A percentile compares a stretch with the other conserved stretches of the same genome.
Conservation (phyloP, 2,329 filamentous ascomycete species). For the Sclerotinia subarctica region DNA sequence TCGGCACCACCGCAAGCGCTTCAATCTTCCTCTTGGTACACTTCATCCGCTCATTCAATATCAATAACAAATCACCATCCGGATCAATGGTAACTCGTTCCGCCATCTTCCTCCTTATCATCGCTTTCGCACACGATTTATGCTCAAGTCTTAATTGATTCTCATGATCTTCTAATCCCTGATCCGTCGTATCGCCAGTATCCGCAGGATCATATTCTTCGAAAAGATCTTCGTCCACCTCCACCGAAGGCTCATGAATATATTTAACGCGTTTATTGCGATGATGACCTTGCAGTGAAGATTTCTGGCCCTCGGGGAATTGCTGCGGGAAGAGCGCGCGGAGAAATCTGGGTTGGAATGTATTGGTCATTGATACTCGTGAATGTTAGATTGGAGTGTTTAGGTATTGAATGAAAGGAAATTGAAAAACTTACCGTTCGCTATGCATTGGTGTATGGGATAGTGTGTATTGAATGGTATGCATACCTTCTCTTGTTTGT, state of each 20-base stretch:
- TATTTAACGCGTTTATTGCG: conserved; percentile 14
- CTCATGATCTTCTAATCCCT: not conserved
- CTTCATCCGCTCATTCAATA: conserved; percentile 7
- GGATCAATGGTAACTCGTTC: conserved; percentile 10
- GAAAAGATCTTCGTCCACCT: not conserved
- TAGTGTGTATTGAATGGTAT: not conserved
- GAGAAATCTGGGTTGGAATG: conserved; percentile 5
- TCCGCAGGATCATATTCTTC: not conserved
- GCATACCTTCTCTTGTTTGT: not conserved
- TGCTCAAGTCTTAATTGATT: conserved; percentile 13
- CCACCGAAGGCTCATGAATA: not conserved
- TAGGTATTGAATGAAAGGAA: not conserved
- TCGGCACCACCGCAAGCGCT: not conserved
- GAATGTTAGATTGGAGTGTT: not conserved
- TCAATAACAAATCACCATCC: conserved; percentile 12
- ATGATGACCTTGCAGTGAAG: not conserved
- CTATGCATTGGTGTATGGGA: not conserved
- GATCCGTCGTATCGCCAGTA: not conserved
- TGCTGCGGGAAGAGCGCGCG: conserved; percentile 18
- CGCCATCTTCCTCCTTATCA: conserved; percentile 9
- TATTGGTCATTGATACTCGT: conserved; percentile 13
- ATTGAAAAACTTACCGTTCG: conserved; percentile 1
- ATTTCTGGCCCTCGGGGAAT: not conserved
- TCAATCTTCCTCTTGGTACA: not conserved
- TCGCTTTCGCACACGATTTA: not conserved